A percentile compares a stretch with the other conserved stretches of the same genome.
These are phyloP conservation scores for Scytalidium sp. DNA, from an alignment of 2,329 filamentous ascomycete species.

Conservation along the genomic window DNA sequence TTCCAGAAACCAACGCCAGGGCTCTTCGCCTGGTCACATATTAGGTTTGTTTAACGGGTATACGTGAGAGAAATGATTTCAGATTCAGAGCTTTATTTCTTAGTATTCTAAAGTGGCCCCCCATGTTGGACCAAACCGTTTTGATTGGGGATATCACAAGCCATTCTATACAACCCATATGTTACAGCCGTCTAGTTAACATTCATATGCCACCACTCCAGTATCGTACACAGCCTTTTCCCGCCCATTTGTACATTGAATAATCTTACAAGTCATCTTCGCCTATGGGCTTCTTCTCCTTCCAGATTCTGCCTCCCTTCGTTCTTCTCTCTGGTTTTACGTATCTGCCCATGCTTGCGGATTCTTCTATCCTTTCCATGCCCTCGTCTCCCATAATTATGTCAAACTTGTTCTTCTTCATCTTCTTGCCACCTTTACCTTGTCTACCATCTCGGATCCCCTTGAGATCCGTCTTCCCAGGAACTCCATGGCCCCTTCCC, in stretches of 20 bases:
- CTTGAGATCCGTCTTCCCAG: conserved; percentile 33
- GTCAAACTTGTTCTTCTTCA: conserved; percentile 38
- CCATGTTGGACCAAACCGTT: too few species aligned
- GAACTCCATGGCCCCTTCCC: conserved; percentile 39
- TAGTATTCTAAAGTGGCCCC: too few species aligned
- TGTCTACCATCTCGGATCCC: conserved; percentile 26
- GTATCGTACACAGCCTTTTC: background rate
- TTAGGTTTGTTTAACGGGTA: too few species aligned
- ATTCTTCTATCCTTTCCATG: conserved; percentile 35
- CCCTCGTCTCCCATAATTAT: conserved; percentile 38
- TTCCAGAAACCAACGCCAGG: too few species aligned
- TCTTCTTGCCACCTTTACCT: conserved; percentile 39
- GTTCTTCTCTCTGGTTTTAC: conserved; percentile 27
- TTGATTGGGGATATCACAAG: too few species aligned
- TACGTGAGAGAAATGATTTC: too few species aligned
- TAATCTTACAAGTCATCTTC: conserved; percentile 23
- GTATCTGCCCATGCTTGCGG: conserved; percentile 16
- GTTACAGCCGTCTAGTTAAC: too few species aligned
- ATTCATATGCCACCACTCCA: too few species aligned
- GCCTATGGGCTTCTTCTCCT: conserved; percentile 28
- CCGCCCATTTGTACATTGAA: background rate
- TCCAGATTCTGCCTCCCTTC: conserved; percentile 31
- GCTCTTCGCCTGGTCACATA: too few species aligned
- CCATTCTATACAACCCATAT: too few species aligned
- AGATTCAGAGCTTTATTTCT: too few species aligned